Conservation (phyloP, 2,329 filamentous ascomycete species). For the Ceratocystis huliohia region DNA sequence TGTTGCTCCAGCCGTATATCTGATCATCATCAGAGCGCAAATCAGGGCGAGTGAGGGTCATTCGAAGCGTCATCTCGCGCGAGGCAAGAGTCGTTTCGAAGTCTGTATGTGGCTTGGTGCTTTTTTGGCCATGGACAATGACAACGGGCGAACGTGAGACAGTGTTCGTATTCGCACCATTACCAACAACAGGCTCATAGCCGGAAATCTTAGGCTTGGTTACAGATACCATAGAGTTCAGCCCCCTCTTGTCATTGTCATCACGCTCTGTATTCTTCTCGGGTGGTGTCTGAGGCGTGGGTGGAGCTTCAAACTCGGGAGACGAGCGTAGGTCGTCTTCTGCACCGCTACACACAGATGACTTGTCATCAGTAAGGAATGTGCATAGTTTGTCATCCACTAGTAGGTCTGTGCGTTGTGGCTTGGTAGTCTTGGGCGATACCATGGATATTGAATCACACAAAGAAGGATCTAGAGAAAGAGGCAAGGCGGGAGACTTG, state of each 20-base stretch:
- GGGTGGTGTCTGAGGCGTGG: slow-evolving; percentile 36
- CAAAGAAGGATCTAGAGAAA: slow-evolving; percentile 9
- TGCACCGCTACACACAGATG: slow-evolving; percentile 37
- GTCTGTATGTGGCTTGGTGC: slow-evolving; percentile 13
- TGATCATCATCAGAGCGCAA: slow-evolving; percentile 62
- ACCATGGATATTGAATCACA: slow-evolving; percentile 15
- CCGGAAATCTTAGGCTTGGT: background rate
- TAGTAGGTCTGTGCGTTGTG: background rate
- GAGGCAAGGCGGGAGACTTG: slow-evolving; percentile 22
- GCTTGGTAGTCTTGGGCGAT: slow-evolving; percentile 24
- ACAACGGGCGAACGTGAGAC: slow-evolving; percentile 18
- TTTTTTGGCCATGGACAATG: slow-evolving; percentile 24
- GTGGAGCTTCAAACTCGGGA: slow-evolving; percentile 47
- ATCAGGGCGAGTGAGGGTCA: slow-evolving; percentile 87
- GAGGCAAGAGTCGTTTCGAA: slow-evolving; percentile 18
- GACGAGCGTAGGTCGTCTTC: slow-evolving; percentile 38
- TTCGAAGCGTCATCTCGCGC: slow-evolving; percentile 86
- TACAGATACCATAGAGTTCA: slow-evolving; percentile 16
- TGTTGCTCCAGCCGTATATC: slow-evolving; percentile 53
- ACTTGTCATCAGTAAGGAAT: slow-evolving; percentile 33
- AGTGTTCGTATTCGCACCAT: slow-evolving; percentile 24
- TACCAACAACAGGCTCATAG: slow-evolving; percentile 4
- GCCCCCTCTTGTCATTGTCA: slow-evolving; percentile 30
- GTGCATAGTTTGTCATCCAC: slow-evolving; percentile 19
- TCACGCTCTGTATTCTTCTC: slow-evolving; percentile 5